A percentile compares a stretch with the other conserved stretches of the same genome.
Conservation (phyloP, 2,329 filamentous ascomycete genomes). For the Fusarium zealandicum region DNA sequence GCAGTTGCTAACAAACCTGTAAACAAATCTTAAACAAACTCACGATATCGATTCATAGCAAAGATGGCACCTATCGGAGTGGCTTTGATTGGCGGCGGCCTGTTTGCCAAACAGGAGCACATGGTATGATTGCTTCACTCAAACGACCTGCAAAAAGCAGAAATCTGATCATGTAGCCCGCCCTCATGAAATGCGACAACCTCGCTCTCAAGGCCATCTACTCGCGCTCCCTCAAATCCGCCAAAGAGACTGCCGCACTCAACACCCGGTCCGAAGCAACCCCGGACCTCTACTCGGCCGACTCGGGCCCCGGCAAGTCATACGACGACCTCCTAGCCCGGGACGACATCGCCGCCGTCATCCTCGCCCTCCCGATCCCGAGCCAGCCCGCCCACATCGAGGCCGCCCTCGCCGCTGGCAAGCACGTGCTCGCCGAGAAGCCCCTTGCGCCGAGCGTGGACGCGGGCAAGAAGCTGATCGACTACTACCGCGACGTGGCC, state of each 20-base stretch:
- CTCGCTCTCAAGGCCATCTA: slow-evolving; percentile 70
- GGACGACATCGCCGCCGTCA: slow-evolving; percentile 61
- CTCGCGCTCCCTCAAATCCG: slow-evolving; percentile 67
- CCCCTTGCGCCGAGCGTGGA: slow-evolving; percentile 68
- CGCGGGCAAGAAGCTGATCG: slow-evolving; percentile 51
- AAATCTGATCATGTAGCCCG: slow-evolving; percentile 53
- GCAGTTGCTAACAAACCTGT: not conserved
- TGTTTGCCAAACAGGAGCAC: slow-evolving; percentile 67
- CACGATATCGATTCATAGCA: slow-evolving; percentile 6
- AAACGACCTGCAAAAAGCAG: slow-evolving; percentile 7
- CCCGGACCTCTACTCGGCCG: slow-evolving; percentile 65
- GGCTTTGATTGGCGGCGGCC: slow-evolving; percentile 69
- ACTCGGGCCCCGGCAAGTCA: slow-evolving; percentile 54
- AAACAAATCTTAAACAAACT: not conserved
- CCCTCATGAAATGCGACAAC: slow-evolving; percentile 59
- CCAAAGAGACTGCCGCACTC: slow-evolving; percentile 54
- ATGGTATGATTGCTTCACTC: slow-evolving; percentile 49
- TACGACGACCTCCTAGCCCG: slow-evolving; percentile 61
- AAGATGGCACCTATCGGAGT: slow-evolving; percentile 55
- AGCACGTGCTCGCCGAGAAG: slow-evolving; percentile 75
- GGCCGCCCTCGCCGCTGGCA: slow-evolving; percentile 67
- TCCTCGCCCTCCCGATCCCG: slow-evolving; percentile 69
- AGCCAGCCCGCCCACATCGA: slow-evolving; percentile 66
- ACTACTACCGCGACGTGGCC: slow-evolving; percentile 42
- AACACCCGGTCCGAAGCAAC: slow-evolving; percentile 41